Evolutionary conservation across 2,329 filamentous ascomycete species (phyloP).

Genomic region (Clonostachys solani): DNA sequence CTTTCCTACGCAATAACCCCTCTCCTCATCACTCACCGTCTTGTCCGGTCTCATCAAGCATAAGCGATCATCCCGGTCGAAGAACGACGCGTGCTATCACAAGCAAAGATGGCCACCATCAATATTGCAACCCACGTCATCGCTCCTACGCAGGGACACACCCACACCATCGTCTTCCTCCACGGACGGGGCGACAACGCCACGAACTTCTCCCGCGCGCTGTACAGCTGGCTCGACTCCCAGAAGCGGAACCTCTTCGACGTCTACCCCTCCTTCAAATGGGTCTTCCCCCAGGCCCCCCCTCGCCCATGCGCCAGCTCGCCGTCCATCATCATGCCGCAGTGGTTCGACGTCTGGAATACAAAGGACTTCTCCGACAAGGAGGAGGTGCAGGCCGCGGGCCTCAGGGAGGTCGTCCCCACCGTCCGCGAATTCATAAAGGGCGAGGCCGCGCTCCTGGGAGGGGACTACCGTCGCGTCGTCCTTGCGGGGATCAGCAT

Average conservation of each 20-base stretch:
- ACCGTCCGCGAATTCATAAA: slow-evolving; percentile 23
- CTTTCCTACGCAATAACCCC: no score
- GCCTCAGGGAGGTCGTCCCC: slow-evolving; percentile 30
- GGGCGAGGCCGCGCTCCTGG: slow-evolving; percentile 25
- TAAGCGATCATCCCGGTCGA: no score
- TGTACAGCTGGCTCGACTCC: slow-evolving; percentile 23
- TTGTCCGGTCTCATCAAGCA: no score
- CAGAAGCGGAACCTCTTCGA: slow-evolving; percentile 23
- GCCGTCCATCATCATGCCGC: slow-evolving; percentile 17
- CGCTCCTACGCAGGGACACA: slow-evolving; percentile 13
- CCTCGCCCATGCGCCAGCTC: slow-evolving; percentile 14
- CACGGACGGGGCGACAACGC: slow-evolving; percentile 39
- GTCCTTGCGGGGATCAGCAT: slow-evolving; percentile 41
- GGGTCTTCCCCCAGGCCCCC: slow-evolving; percentile 43
- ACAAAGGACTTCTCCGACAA: slow-evolving; percentile 28
- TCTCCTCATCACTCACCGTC: no score
- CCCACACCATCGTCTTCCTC: slow-evolving; percentile 38
- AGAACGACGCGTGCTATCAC: no score
- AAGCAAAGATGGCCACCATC: no score
- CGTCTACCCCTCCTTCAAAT: slow-evolving; percentile 38
- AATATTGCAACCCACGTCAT: no score
- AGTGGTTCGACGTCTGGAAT: slow-evolving; percentile 50
- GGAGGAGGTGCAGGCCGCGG: slow-evolving; percentile 35
- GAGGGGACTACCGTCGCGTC: slow-evolving; percentile 28
- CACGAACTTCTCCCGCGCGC: slow-evolving; percentile 18